Conservation (phyloP, 1,284 basidiomycete genomes). For the Athelia sp. region DNA sequence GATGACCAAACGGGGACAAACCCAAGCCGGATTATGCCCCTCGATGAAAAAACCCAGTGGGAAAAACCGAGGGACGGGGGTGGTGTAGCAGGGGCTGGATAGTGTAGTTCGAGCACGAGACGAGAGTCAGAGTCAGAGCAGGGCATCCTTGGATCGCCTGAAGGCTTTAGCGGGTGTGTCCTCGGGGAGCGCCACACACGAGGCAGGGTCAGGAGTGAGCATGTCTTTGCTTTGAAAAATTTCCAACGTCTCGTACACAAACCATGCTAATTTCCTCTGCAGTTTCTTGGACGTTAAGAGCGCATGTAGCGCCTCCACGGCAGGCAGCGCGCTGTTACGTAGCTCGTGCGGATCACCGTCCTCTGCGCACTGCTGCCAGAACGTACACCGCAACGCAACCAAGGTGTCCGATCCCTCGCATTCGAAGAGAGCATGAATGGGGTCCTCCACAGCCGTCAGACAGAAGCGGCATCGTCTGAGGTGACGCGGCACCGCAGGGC, state of each 20-base stretch:
- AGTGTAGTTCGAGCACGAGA: too few relatives aligned
- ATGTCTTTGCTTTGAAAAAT: background rate
- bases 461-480: background rate
- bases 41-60: too few relatives aligned
- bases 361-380: background rate
- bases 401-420: background rate
- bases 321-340: background rate
- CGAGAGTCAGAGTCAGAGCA: too few relatives aligned
- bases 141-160: too few relatives aligned
- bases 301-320: background rate
- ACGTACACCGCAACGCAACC: background rate
- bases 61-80: too few relatives aligned
- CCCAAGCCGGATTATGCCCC: too few relatives aligned
- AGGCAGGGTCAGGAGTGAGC: background rate
- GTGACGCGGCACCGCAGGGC: background rate
- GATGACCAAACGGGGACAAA: too few relatives aligned
- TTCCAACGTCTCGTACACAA: background rate
- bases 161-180: too few relatives aligned
- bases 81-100: too few relatives aligned
- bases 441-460: background rate
- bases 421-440: background rate
- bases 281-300: background rate
- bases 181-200: too few relatives aligned
- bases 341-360: background rate
- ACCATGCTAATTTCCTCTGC: background rate